Conservation (phyloP, 306 rosid genomes). For the Sphenostylis stenocarpa region DNA sequence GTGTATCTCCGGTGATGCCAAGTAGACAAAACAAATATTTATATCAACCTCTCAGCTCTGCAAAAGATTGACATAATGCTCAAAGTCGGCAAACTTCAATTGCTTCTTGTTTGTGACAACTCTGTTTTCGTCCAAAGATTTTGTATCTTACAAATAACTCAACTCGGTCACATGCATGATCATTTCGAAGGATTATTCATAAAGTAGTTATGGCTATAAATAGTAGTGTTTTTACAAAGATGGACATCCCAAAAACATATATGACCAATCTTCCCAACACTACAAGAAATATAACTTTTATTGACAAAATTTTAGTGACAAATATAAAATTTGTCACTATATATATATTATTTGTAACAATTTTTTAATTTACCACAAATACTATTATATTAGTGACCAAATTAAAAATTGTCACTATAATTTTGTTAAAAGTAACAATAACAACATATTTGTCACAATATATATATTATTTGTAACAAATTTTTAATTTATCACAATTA, state of each 20-base stretch:
- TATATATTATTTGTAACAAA: no score
- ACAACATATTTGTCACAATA: no score
- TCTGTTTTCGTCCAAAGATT: conserved; percentile 1
- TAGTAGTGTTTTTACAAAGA: conserved; percentile 81
- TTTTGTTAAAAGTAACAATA: no score
- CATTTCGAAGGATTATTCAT: conserved; percentile 82
- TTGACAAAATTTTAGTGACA: no score
- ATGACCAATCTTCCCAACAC: conserved; percentile 77
- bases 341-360: no score
- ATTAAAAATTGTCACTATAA: no score
- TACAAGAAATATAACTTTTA: no score
- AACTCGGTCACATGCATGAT: conserved; percentile 54
- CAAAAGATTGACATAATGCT: conserved; percentile 94
- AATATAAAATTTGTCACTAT: no score
- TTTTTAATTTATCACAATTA: no score
- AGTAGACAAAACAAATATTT: conserved; percentile 87
- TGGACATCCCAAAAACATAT: conserved; percentile 86
- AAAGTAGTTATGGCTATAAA: conserved; percentile 98
- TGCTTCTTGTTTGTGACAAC: neutral
- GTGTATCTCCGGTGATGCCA: conserved; percentile 68
- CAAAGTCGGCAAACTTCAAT: conserved; percentile 48
- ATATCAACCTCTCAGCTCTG: conserved; percentile 84
- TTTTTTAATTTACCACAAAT: no score
- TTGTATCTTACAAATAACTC: conserved; percentile 40
- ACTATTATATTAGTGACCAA: no score